Base-by-base conservation (phyloP, 768 basidiomycete species). In the Hericium rajendrae region DNA sequence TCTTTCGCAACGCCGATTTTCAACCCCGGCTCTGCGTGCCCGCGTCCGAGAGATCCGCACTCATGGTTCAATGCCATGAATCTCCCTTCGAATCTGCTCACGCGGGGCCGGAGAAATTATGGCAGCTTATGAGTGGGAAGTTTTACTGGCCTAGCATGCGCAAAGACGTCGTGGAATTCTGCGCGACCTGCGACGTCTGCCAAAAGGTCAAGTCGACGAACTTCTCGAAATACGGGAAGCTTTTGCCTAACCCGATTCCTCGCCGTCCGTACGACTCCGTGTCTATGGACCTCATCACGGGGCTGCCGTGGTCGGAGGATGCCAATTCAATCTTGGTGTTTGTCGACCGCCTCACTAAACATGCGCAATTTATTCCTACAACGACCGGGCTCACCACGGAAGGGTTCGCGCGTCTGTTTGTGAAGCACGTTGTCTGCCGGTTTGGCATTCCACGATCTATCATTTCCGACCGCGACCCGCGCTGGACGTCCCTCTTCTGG, bases 11-110 rank as follows among this genome's bases (percentile, higher is more conserved):
- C 38, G 60, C 59, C 0, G 54, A 65, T 39, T 60, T 61, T 13
- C 55, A 58, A 28, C 58, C 64, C 0, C 43, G 59, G 0, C 51
- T 65, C 5, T 65, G 64, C 37, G 55, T 65, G 2, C 64, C 64
- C 2, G 53, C 50, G 26, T 3, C 13, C 0, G 6, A 38, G 3
- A 46, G 43, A 9, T 18, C 49, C 1, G 22, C 4, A 4, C 6
- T 60, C 16, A 15, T 64, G 8, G 3, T 9, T 5, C 52, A 57
- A 18, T 15, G 38, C 1, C 63, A 64, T 38, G 61, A 62, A 54
- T 48, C 49, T 12, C 50, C 58, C 1, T 16, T 46, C 12, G 50
- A 56, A 46, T 20, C 59, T 1, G 63, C 58, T 0, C 63, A 64
- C 40, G 61, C 51, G 15, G 55, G 50, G 15, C 6, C 22, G 1